phyloP scores from a whole-genome alignment of 257 asterid species.

The Avicennia marina region DNA sequence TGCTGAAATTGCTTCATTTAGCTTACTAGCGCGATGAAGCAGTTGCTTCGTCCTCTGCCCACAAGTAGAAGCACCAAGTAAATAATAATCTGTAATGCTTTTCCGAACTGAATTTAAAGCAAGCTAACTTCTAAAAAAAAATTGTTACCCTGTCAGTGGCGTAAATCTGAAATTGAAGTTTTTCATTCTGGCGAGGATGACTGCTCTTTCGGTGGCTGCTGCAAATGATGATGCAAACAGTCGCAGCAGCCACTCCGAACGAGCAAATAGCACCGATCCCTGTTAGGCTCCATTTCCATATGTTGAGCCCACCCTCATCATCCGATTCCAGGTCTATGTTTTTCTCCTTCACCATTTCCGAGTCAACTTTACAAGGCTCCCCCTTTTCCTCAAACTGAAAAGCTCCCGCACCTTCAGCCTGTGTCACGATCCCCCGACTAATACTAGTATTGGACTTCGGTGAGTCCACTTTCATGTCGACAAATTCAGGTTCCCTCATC shows the following conservation, averaged over 20 bases:
- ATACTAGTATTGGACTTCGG: constrained; percentile 34
- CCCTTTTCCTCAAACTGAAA: constrained; percentile 37
- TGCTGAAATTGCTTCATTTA: constrained; percentile 47
- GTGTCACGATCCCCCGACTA: constrained; percentile 29
- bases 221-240: constrained; percentile 55
- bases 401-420: constrained; percentile 22
- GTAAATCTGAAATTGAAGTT: constrained; percentile 51
- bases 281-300: constrained; percentile 59
- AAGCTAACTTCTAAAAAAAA: too few species aligned
- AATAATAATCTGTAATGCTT: too few species aligned
- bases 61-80: neutral
- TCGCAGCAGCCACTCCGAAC: constrained; percentile 60
- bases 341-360: constrained; percentile 23
- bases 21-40: constrained; percentile 32
- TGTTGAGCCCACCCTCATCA: constrained; percentile 32
- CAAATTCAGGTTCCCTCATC: constrained; percentile 55
- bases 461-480: constrained; percentile 73
- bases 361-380: too few species aligned
- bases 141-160: constrained; percentile 37
- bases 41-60: constrained; percentile 48
- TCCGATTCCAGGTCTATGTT: too few species aligned
- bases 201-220: constrained; percentile 29
- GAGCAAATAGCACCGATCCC: constrained; percentile 81
- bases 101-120: too few species aligned
- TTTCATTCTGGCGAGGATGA: constrained; percentile 31